Conservation (phyloP, 495 filamentous ascomycete species). For the Sphaerosporella brunnea region DNA sequence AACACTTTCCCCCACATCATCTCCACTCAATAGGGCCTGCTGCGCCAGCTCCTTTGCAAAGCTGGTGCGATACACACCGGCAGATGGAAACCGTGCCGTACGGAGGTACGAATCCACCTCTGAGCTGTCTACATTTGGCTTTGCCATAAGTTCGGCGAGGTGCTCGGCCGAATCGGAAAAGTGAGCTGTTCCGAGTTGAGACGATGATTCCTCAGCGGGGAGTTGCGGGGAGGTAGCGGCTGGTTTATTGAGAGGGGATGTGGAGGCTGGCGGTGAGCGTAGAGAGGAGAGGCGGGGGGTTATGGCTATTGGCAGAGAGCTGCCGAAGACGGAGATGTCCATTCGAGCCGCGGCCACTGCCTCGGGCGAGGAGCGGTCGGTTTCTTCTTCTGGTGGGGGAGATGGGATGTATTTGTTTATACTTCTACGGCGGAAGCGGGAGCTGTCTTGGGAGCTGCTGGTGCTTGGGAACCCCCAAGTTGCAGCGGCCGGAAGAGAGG, state of each 20-base stretch:
- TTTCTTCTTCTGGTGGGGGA: slow-evolving; percentile 16
- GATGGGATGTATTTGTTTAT: slow-evolving; percentile 21
- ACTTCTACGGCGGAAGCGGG: slow-evolving; percentile 21
- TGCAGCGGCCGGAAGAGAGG: slow-evolving; percentile 18
- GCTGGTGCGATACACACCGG: slow-evolving; percentile 15
- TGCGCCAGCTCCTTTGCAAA: slow-evolving; percentile 22
- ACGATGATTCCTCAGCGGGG: too few relatives aligned
- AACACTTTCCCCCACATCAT: slow-evolving; percentile 15
- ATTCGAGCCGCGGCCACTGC: not conserved
- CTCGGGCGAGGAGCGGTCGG: slow-evolving; percentile 10
- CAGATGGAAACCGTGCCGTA: slow-evolving; percentile 19
- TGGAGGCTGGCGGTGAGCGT: slow-evolving; percentile 15
- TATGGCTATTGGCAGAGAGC: slow-evolving; percentile 20
- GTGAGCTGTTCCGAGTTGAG: slow-evolving; percentile 5
- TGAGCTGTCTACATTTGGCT: slow-evolving; percentile 9
- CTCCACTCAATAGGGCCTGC: slow-evolving; percentile 13
- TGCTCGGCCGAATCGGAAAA: not conserved
- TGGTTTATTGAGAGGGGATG: slow-evolving; percentile 11
- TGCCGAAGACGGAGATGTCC: slow-evolving; percentile 8
- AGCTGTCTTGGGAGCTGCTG: not conserved
- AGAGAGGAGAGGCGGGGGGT: slow-evolving; percentile 13
- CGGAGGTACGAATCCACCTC: slow-evolving; percentile 19
- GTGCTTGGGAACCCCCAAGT: slow-evolving; percentile 9
- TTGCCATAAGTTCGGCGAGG: not conserved
- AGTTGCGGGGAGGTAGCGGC: not conserved